Percentiles rank a stretch among this genome's conserved stretches.
Conservation (phyloP, 139 green algal species). For the Desmodesmus armatus region DNA sequence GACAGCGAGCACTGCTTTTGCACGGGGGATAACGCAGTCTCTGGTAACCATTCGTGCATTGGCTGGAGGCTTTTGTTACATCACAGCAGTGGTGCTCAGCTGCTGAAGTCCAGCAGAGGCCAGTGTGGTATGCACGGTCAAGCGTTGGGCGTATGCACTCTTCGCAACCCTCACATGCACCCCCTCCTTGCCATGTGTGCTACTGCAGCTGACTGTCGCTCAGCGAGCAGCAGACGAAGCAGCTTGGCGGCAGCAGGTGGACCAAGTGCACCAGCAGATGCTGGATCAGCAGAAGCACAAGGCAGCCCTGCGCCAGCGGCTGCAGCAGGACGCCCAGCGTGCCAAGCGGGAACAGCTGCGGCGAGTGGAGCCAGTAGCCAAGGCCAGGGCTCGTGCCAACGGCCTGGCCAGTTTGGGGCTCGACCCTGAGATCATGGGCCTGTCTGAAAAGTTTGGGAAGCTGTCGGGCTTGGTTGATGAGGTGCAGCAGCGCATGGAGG, state of each 20-base stretch:
- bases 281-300: conserved; percentile 44
- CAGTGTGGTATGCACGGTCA: too few species aligned
- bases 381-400: conserved; percentile 8
- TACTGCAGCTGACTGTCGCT: background rate
- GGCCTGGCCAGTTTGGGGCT: conserved; percentile 19
- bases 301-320: conserved; percentile 16
- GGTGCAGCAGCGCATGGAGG: conserved; percentile 43
- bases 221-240: background rate
- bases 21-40: too few species aligned
- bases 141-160: too few species aligned
- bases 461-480: conserved; percentile 36
- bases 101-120: too few species aligned
- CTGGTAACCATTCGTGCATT: too few species aligned
- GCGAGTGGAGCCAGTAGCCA: conserved; percentile 28
- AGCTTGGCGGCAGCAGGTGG: conserved; percentile 32
- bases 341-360: conserved; percentile 38
- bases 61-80: too few species aligned
- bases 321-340: conserved; percentile 36
- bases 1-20: too few species aligned
- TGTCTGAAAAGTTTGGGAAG: conserved; percentile 37
- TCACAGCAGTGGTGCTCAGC: too few species aligned
- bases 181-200: too few species aligned
- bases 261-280: conserved; percentile 31
- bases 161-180: too few species aligned
- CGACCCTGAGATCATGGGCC: conserved; percentile 27